phyloP scores from a whole-genome alignment of 2,329 filamentous ascomycete genomes.

The Didymella pomorum region DNA sequence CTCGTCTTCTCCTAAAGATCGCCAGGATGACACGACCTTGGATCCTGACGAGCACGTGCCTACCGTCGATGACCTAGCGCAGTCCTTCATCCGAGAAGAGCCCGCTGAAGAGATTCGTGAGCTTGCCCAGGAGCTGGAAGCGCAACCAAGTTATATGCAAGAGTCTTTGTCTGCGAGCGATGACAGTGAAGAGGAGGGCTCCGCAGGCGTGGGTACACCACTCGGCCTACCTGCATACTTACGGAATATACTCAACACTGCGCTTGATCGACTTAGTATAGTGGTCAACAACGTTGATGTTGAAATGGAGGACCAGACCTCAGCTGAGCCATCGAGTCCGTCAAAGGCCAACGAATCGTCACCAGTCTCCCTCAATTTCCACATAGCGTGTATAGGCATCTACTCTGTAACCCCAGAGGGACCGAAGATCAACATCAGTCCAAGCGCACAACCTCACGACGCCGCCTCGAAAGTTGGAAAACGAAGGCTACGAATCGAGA shows the following conservation, averaged over 20 bases:
- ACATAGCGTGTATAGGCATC: conserved; percentile 69
- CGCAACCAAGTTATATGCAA: conserved; percentile 68
- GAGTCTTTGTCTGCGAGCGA: conserved; percentile 68
- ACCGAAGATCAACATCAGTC: conserved; percentile 33
- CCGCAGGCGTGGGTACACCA: conserved; percentile 73
- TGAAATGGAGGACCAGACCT: conserved; percentile 66
- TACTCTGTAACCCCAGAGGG: conserved; percentile 63
- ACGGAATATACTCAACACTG: conserved; percentile 74
- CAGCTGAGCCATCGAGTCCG: conserved; percentile 60
- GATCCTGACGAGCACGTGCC: conserved; percentile 60
- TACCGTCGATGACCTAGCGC: conserved; percentile 75
- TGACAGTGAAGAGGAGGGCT: conserved; percentile 68
- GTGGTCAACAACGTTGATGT: conserved; percentile 71
- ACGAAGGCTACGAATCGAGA: conserved; percentile 68
- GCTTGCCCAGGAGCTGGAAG: conserved; percentile 72
- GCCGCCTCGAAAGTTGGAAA: conserved; percentile 67
- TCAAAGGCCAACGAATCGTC: conserved; percentile 58
- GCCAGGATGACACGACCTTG: conserved; percentile 29
- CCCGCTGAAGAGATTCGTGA: conserved; percentile 70
- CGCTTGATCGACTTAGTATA: conserved; percentile 75
- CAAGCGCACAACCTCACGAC: conserved; percentile 19
- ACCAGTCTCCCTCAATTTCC: conserved; percentile 70
- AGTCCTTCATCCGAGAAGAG: conserved; percentile 79
- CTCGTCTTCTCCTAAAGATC: conserved; percentile 21
- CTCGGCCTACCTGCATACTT: conserved; percentile 75